These are phyloP conservation scores for Phytophthora rubi DNA, from an alignment of 352 stramenopile genomes.

Conservation along the genomic window DNA sequence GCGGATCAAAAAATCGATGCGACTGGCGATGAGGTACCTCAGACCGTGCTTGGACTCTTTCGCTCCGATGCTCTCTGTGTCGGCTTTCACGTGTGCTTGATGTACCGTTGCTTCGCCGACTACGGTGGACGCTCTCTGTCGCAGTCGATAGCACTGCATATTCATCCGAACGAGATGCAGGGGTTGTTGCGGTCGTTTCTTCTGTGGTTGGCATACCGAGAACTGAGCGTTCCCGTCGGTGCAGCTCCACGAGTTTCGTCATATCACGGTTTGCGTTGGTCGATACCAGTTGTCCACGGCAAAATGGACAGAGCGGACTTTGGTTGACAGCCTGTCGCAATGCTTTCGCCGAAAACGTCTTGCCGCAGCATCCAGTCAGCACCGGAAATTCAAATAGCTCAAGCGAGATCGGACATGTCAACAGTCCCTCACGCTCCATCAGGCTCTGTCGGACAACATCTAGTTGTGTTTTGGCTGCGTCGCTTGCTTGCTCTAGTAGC, in stretches of 20 bases:
- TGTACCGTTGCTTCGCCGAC: constrained; percentile 1
- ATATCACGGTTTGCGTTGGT: constrained; percentile 18
- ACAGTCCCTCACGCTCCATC: constrained; percentile 9
- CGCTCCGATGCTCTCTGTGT: constrained; percentile 15
- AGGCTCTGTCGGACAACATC: constrained; percentile 7
- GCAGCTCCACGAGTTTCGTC: constrained; percentile 23
- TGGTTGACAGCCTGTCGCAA: constrained; percentile 1
- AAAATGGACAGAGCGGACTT: constrained; percentile 16
- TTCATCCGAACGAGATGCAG: neutral
- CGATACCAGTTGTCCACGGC: constrained; percentile 1
- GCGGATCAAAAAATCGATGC: neutral
- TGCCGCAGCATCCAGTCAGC: constrained; percentile 20
- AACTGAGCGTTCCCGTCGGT: constrained; percentile 21
- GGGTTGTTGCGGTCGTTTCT: neutral
- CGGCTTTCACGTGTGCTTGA: constrained; percentile 18
- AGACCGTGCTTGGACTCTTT: constrained; percentile 19
- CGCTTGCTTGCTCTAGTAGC: constrained; percentile 10
- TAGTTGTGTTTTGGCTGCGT: constrained; percentile 14
- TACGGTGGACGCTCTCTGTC: neutral
- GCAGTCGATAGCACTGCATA: neutral
- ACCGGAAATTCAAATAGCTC: constrained; percentile 22
- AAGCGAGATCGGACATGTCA: constrained; percentile 29
- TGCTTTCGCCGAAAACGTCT: constrained; percentile 16
- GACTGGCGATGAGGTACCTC: constrained; percentile 6
- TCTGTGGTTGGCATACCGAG: constrained; percentile 1